A percentile compares a stretch with the other conserved stretches of the same genome.
Evolutionary conservation across 1,284 basidiomycete genomes (phyloP).

Genomic region (Microbotryum intermedium): DNA sequence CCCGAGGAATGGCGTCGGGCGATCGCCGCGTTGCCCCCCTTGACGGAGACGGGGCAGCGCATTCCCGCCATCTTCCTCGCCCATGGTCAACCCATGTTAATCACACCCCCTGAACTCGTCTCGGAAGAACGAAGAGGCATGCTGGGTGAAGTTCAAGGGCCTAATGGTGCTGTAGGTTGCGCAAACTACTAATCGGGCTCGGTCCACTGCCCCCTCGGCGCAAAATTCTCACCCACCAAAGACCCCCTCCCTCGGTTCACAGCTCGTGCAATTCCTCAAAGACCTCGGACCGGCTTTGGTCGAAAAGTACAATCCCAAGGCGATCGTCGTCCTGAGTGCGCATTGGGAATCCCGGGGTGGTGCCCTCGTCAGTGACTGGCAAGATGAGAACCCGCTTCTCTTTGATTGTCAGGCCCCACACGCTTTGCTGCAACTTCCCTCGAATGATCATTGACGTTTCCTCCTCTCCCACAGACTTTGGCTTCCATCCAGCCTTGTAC

Average conservation of each 20-base stretch:
- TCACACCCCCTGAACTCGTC: slow-evolving; percentile 23
- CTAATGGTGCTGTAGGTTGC: too few species aligned
- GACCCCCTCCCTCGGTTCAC: background rate
- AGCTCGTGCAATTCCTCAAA: slow-evolving; percentile 52
- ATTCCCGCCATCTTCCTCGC: slow-evolving; percentile 68
- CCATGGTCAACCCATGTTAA: slow-evolving; percentile 45
- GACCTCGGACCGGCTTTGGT: slow-evolving; percentile 60
- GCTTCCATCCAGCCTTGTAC: slow-evolving; percentile 51
- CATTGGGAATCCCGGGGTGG: slow-evolving; percentile 62
- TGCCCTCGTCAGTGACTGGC: slow-evolving; percentile 62
- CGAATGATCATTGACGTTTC: background rate
- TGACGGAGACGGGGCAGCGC: slow-evolving; percentile 44
- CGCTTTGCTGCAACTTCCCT: background rate
- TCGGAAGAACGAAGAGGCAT: too few species aligned
- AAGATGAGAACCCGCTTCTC: slow-evolving; percentile 59
- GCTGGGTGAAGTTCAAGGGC: too few species aligned
- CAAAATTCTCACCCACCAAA: background rate
- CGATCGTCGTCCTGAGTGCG: slow-evolving; percentile 66
- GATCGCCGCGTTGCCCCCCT: slow-evolving; percentile 52
- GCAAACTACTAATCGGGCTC: too few species aligned
- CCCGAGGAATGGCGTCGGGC: slow-evolving; percentile 50
- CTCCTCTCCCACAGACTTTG: slow-evolving; percentile 31
- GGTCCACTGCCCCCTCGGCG: too few species aligned
- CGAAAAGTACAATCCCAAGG: slow-evolving; percentile 62
- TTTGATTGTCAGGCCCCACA: slow-evolving; percentile 47